Evolutionary conservation across 805 yeast genomes (phyloP).

Genomic region (Saturnispora zaruensis): DNA sequence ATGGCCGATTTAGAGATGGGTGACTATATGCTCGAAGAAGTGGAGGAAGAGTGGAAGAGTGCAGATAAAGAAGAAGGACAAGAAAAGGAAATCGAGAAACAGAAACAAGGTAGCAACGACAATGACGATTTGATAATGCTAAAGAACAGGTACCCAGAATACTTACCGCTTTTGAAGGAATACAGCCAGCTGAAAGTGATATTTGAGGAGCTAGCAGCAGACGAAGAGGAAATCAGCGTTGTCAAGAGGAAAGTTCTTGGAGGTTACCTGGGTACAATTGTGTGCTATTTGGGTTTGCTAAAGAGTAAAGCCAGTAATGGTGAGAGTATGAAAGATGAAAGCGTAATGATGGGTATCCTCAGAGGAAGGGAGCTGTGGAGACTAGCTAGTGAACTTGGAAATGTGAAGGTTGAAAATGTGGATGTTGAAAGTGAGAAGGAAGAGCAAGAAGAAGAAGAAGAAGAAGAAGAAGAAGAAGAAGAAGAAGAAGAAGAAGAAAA

Average conservation of each 20-base stretch:
- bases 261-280: constrained; percentile 69
- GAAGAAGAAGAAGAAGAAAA: constrained; percentile 16
- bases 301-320: constrained; percentile 45
- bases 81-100: constrained; percentile 33
- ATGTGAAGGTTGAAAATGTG: constrained; percentile 11
- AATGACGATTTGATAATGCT: background rate
- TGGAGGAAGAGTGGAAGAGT: constrained; percentile 66
- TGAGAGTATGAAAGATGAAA: constrained; percentile 73
- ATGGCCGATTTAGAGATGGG: constrained; percentile 66
- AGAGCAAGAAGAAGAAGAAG: constrained; percentile 15
- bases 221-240: constrained; percentile 14
- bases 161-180: constrained; percentile 67
- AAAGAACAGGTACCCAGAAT: constrained; percentile 57
- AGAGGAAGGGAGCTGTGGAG: constrained; percentile 85
- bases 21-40: constrained; percentile 70
- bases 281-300: constrained; percentile 72
- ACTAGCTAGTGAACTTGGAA: constrained; percentile 49
- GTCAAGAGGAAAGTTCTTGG: constrained; percentile 63
- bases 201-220: constrained; percentile 31
- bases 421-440: constrained; percentile 22
- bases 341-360: constrained; percentile 80
- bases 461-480: constrained; percentile 16
- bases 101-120: background rate
- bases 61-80: constrained; percentile 33
- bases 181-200: constrained; percentile 34